phyloP scores from a whole-genome alignment of 768 basidiomycete genomes.

The Phanerodontia chrysosporium region DNA sequence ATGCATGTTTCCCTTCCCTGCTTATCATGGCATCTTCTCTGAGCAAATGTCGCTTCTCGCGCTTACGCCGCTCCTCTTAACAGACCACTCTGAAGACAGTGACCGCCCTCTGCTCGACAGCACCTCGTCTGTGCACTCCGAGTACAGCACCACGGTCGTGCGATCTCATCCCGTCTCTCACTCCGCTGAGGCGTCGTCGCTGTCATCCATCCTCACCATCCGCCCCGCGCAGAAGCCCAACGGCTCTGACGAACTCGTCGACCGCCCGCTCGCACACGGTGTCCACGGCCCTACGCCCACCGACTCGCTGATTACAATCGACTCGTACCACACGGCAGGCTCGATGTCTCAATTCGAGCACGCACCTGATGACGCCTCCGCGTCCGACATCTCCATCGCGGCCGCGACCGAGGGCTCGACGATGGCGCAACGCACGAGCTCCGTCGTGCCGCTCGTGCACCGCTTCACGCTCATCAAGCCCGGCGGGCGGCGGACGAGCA shows the following conservation, averaged over 20 bases:
- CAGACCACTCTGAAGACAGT: constrained; percentile 39
- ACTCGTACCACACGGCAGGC: constrained; percentile 64
- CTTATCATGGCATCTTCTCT: constrained; percentile 10
- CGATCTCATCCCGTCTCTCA: constrained; percentile 39
- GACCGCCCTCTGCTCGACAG: constrained; percentile 52
- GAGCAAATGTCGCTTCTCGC: constrained; percentile 3
- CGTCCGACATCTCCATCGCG: constrained; percentile 44
- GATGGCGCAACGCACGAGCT: constrained; percentile 30
- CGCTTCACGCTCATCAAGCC: constrained; percentile 87
- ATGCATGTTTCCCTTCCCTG: constrained; percentile 10
- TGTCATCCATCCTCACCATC: constrained; percentile 74
- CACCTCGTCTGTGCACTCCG: constrained; percentile 41
- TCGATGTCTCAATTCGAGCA: constrained; percentile 28
- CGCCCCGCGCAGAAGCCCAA: constrained; percentile 52
- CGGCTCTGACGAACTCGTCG: constrained; percentile 32
- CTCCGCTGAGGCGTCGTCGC: constrained; percentile 41
- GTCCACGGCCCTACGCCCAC: constrained; percentile 21
- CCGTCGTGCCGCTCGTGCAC: constrained; percentile 56
- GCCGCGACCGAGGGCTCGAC: constrained; percentile 76
- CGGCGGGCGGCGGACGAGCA: constrained; percentile 48
- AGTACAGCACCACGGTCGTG: constrained; percentile 71
- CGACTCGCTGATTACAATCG: constrained; percentile 50
- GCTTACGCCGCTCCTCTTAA: not conserved
- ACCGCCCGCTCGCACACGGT: constrained; percentile 35
- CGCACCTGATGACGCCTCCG: not conserved